A percentile compares a stretch with the other conserved stretches of the same genome.
Evolutionary conservation across 768 basidiomycete genomes (phyloP).

Genomic region (Fistulinella prunicolor): DNA sequence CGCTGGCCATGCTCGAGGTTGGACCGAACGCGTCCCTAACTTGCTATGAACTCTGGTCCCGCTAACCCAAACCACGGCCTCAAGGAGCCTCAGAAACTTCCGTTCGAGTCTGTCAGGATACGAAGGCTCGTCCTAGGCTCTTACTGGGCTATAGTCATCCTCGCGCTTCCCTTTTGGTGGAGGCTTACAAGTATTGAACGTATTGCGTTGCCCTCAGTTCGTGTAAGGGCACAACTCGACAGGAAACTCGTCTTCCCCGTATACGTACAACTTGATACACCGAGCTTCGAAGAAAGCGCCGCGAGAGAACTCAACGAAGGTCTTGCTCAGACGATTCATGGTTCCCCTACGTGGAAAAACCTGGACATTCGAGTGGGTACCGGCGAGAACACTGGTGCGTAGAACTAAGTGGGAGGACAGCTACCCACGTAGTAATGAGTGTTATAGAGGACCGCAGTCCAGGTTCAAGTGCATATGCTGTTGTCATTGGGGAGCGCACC

Average conservation of each 20-base stretch:
- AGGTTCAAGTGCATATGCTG: conserved; percentile 18
- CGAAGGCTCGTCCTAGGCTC: conserved; percentile 63
- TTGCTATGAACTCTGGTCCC: conserved; percentile 22
- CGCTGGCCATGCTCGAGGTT: conserved; percentile 19
- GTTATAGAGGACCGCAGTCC: conserved; percentile 13
- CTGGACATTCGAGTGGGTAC: conserved; percentile 37
- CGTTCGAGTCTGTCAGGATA: conserved; percentile 48
- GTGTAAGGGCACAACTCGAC: conserved; percentile 52
- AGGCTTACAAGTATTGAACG: conserved; percentile 86
- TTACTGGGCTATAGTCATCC: conserved; percentile 75
- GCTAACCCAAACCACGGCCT: conserved; percentile 21
- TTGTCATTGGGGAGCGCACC: conserved; percentile 25
- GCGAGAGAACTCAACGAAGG: conserved; percentile 31
- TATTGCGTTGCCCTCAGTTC: conserved; percentile 61
- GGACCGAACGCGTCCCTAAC: conserved; percentile 8
- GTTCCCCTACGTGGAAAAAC: conserved; percentile 41
- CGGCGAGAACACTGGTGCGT: conserved; percentile 36
- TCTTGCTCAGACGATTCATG: conserved; percentile 13
- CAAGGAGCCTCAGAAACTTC: conserved; percentile 48
- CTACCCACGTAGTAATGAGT: conserved; percentile 5
- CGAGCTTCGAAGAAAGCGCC: conserved; percentile 14
- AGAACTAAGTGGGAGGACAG: background rate
- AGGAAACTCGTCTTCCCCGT: conserved; percentile 45
- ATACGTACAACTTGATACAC: conserved; percentile 37
- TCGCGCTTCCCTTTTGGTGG: conserved; percentile 93